phyloP scores from a whole-genome alignment of 805 yeast genomes.

The Saturnispora dispora region DNA sequence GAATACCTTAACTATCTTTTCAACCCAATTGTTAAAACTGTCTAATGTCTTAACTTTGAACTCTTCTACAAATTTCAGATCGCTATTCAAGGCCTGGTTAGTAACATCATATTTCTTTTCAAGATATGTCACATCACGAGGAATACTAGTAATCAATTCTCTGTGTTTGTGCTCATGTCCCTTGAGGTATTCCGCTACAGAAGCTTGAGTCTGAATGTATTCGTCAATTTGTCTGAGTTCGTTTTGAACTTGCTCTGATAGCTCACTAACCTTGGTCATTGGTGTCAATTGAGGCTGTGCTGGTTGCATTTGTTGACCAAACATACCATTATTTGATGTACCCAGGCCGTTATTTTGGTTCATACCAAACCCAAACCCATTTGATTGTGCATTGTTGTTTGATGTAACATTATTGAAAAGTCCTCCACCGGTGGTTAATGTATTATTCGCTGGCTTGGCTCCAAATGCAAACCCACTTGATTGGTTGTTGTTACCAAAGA shows the following conservation, averaged over 20 bases:
- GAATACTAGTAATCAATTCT: slow-evolving; percentile 58
- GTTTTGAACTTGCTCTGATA: slow-evolving; percentile 60
- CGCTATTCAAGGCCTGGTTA: slow-evolving; percentile 50
- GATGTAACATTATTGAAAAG: slow-evolving; percentile 27
- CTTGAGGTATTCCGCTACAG: slow-evolving; percentile 59
- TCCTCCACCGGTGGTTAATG: slow-evolving; percentile 22
- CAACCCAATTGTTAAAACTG: slow-evolving; percentile 31
- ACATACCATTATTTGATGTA: slow-evolving; percentile 1
- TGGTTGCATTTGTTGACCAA: slow-evolving; percentile 24
- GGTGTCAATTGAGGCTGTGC: slow-evolving; percentile 49
- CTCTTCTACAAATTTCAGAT: slow-evolving; percentile 36
- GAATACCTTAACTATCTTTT: slow-evolving; percentile 29
- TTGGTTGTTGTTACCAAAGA: slow-evolving; percentile 14
- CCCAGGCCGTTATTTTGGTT: slow-evolving; percentile 6
- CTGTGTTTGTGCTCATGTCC: slow-evolving; percentile 54
- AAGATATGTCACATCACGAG: slow-evolving; percentile 59
- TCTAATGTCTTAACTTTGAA: slow-evolving; percentile 34
- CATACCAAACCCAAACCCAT: slow-evolving; percentile 5
- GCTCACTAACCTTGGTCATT: slow-evolving; percentile 65
- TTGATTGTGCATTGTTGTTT: not conserved
- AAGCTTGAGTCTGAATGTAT: slow-evolving; percentile 65
- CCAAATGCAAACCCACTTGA: slow-evolving; percentile 20
- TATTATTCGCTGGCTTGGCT: slow-evolving; percentile 7
- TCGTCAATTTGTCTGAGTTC: slow-evolving; percentile 64
- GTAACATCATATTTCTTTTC: slow-evolving; percentile 53